Base-by-base conservation (phyloP, 2,329 filamentous ascomycete species). In the Pseudogymnoascus sp. region DNA sequence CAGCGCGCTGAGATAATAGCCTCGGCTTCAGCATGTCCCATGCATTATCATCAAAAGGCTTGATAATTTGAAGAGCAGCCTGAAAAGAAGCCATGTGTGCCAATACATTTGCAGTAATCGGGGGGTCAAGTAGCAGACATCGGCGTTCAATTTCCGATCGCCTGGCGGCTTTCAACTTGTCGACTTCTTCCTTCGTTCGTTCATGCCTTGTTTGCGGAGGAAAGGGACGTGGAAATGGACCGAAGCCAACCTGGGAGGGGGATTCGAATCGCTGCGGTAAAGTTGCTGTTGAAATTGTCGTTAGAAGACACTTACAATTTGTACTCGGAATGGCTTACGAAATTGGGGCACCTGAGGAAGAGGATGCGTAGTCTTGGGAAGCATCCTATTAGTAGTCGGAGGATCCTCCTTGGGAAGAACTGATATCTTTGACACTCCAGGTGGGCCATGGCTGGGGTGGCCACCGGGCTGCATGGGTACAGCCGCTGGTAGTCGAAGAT, bases 51-150 rank as follows among this genome's bases (percentile, higher is more conserved):
- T 83, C 85, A 67, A 93, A 76, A 18, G 86, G 85, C 22, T 82
- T 79, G 8, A 82, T 81, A 37, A 90, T 87, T 64, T 89, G 83
- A 50, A 89, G 80, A 30, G 89, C 86, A 37, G 87, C 87, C 69
- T 87, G 83, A 71, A 91, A 93, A 1, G 88, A 85, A 54, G 88
- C 81, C 73, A 91, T 89, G 68, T 87, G 85, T 61, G 80, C 80
- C 62, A 92, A 76, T 41, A 89, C 77, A 65, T 78, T 79, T 38
- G 84, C 74, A 57, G 77, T 74, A 61, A 93, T 75, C 1, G 89
- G 86, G 25, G 88, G 88, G 32, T 85, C 73, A 57, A 93, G 78
- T 57, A 81, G 77, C 71, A 81, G 74, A 68, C 87, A 89, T 28
- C 88, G 82, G 59, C 81, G 80, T 71, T 91, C 87, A 68, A 93